A percentile compares a stretch with the other conserved stretches of the same genome.
Conservation (phyloP, 495 filamentous ascomycete genomes). For the Immersiella caudata region DNA sequence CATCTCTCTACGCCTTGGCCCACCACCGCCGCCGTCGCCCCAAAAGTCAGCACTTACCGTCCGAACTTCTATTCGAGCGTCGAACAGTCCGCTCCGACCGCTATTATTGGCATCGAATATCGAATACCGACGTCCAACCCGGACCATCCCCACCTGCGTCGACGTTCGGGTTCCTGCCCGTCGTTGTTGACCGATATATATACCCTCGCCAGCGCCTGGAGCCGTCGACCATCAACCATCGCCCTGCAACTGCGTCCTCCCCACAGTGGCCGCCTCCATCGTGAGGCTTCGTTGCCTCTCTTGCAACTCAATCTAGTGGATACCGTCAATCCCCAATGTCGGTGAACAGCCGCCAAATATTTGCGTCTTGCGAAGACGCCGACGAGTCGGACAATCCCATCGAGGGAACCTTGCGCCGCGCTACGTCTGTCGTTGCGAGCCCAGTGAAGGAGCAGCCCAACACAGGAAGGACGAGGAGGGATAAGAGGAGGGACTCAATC, state of each 20-base stretch:
- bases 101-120: conserved; percentile 12
- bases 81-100: conserved; percentile 3
- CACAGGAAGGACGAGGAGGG: conserved; percentile 46
- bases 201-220: conserved; percentile 8
- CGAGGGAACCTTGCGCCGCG: conserved; percentile 44
- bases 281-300: conserved; percentile 37
- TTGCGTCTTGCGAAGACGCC: conserved; percentile 53
- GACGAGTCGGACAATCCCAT: conserved; percentile 48
- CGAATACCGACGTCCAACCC: neutral
- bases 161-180: neutral
- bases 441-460: conserved; percentile 51
- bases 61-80: conserved; percentile 7
- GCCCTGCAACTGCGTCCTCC: conserved; percentile 17
- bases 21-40: conserved; percentile 27
- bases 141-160: conserved; percentile 19
- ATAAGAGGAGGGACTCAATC: conserved; percentile 40
- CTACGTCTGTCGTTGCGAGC: conserved; percentile 35
- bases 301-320: conserved; percentile 17
- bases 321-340: conserved; percentile 32
- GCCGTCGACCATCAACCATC: conserved; percentile 13
- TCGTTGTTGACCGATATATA: neutral
- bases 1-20: conserved; percentile 26
- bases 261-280: conserved; percentile 32
- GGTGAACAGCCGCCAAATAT: conserved; percentile 27
- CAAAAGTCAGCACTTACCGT: conserved; percentile 11